A percentile compares a stretch with the other conserved stretches of the same genome.
Evolutionary conservation across 2,329 filamentous ascomycete genomes (phyloP).

Genomic region (Aspergillus sp.): DNA sequence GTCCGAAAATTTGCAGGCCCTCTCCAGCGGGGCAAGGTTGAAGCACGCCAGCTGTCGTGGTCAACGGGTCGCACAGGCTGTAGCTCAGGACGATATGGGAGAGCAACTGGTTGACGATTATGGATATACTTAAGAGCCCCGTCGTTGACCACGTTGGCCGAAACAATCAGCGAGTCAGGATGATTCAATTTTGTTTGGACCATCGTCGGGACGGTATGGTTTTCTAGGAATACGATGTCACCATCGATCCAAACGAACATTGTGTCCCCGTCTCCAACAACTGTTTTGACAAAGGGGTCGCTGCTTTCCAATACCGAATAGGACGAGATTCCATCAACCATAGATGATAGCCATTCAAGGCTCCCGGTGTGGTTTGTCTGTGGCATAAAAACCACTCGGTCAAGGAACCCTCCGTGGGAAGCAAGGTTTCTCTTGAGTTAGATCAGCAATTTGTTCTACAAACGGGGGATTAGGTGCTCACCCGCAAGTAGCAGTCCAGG

Average conservation of each 20-base stretch:
- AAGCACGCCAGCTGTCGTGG: slow-evolving; percentile 31
- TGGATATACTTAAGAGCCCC: slow-evolving; percentile 56
- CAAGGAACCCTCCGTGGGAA: slow-evolving; percentile 41
- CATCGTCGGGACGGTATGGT: slow-evolving; percentile 53
- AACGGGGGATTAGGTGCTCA: slow-evolving; percentile 9
- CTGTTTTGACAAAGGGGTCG: slow-evolving; percentile 16
- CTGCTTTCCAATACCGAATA: slow-evolving; percentile 25
- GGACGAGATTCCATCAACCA: slow-evolving; percentile 28
- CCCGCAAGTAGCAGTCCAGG: slow-evolving; percentile 44
- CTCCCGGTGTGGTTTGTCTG: slow-evolving; percentile 37
- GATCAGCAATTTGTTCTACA: not conserved
- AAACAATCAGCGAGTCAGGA: slow-evolving; percentile 53
- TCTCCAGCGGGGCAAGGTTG: slow-evolving; percentile 35
- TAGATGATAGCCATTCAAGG: slow-evolving; percentile 36
- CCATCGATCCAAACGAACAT: slow-evolving; percentile 48
- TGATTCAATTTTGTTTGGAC: slow-evolving; percentile 54
- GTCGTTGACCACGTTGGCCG: slow-evolving; percentile 59
- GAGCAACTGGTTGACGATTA: slow-evolving; percentile 52
- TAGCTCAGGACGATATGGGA: slow-evolving; percentile 55
- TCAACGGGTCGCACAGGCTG: slow-evolving; percentile 17
- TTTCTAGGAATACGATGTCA: slow-evolving; percentile 44
- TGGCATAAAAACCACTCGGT: slow-evolving; percentile 45
- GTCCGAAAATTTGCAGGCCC: slow-evolving; percentile 32
- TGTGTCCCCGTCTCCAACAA: slow-evolving; percentile 18
- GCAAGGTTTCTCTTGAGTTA: slow-evolving; percentile 37